Evolutionary conservation across 108 stramenopile genomes (phyloP), one percentile per base, ranked within the genome.

Genomic region (Cyclotella kingstonii): DNA sequence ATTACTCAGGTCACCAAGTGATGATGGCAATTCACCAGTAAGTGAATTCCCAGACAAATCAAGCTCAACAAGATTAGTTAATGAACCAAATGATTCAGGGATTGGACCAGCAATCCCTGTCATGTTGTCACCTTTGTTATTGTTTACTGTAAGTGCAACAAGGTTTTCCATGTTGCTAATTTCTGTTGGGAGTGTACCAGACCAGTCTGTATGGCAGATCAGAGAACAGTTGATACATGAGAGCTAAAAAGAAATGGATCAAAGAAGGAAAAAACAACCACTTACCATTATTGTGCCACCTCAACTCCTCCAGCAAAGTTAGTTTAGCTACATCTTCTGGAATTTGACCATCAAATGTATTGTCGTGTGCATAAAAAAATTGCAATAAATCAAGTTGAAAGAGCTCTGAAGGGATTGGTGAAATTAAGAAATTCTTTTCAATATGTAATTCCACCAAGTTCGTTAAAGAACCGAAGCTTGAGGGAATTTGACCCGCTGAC

Each of bases 121-220:
- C 6, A 40, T 43, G 28, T 44, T 42, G 39, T 48, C 30, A 14
- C 63, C 52, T 42, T 64, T 58, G 50, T 81, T 76, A 15, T 62
- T 63, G n/a, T 31, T 47, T 2, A 78, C 47, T 18, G 68, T 71
- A 23, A 87, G 50, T 22, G 48, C 33, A 39, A 62, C 39, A 0
- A 87, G 53, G 7, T 57, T 57, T 6, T 31, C 55, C 70, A 81
- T 59, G 14, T 50, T 61, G 18, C 77, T 73, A 21, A 87, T 75
- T 31, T 69, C 64, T 6, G 23, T 31, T 31, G 82, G 82, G 31
- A 88, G 69, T 1, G 54, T 55, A 12, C 81, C 87, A 27, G 40
- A 22, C 6, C 78, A 62, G 9, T 21, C 63, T 65, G 34, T 6
- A 28, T 39, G 26, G 10, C 19, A 28, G 1, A 15, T 7, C 0